Conservation (phyloP, 371 early-diverging fungal genomes). For the Mortierella sp. region DNA sequence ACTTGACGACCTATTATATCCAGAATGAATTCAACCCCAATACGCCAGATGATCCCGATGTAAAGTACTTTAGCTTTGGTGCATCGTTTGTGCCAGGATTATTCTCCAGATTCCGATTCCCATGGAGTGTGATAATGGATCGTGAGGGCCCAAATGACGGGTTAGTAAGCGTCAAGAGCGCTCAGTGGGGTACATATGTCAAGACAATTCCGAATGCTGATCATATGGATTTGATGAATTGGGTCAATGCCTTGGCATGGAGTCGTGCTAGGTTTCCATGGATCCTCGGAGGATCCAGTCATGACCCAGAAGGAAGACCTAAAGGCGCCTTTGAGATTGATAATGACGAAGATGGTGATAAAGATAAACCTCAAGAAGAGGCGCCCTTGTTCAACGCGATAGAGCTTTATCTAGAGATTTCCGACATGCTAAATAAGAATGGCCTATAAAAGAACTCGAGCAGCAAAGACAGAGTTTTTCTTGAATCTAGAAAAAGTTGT, state of each 20-base stretch:
- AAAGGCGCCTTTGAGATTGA: constrained; percentile 47
- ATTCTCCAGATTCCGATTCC: constrained; percentile 48
- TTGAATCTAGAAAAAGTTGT: background rate
- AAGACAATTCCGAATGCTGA: constrained; percentile 81
- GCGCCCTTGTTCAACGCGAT: constrained; percentile 53
- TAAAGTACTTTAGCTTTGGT: constrained; percentile 87
- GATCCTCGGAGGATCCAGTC: constrained; percentile 52
- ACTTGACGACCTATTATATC: constrained; percentile 89
- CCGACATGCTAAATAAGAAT: constrained; percentile 40
- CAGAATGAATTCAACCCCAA: constrained; percentile 84
- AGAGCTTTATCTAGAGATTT: constrained; percentile 49
- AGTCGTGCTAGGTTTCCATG: constrained; percentile 52
- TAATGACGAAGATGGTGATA: constrained; percentile 20
- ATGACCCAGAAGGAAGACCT: constrained; percentile 47
- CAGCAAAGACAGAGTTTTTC: background rate
- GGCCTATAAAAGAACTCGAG: background rate
- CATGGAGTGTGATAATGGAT: constrained; percentile 69
- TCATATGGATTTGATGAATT: constrained; percentile 85
- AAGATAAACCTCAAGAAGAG: constrained; percentile 17
- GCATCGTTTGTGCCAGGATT: constrained; percentile 66
- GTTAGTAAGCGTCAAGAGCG: constrained; percentile 83
- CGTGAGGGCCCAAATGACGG: constrained; percentile 94
- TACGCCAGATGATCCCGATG: constrained; percentile 82
- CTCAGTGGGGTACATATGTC: constrained; percentile 89
- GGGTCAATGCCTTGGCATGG: constrained; percentile 54